Conservation (phyloP, 345 rosid genomes). For the Gossypium bickii region DNA sequence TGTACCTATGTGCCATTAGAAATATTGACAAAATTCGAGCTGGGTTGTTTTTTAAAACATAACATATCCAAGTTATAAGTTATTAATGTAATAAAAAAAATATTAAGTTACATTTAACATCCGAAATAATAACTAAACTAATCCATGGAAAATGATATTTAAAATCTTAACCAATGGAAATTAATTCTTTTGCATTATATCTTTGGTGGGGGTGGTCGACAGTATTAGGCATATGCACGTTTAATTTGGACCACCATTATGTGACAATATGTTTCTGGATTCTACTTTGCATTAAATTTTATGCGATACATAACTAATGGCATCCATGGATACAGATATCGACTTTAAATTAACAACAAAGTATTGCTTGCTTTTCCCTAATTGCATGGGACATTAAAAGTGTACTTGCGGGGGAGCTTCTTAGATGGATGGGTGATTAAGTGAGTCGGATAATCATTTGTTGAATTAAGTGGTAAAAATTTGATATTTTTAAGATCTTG, state of each 20-base stretch:
- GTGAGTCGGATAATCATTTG: too few species aligned
- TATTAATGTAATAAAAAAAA: too few species aligned
- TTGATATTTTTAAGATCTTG: too few species aligned
- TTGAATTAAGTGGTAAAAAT: too few species aligned
- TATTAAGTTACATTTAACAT: too few species aligned
- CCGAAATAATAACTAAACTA: too few species aligned
- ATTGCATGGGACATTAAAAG: neutral
- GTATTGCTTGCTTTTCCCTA: neutral
- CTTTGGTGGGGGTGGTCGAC: slow-evolving; percentile 12
- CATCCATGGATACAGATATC: neutral
- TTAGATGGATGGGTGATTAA: neutral
- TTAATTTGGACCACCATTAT: slow-evolving; percentile 5
- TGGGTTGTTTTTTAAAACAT: too few species aligned
- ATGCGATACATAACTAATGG: neutral
- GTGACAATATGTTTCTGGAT: neutral
- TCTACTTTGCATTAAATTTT: neutral
- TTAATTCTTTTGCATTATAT: neutral
- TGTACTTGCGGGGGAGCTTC: neutral
- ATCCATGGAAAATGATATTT: neutral
- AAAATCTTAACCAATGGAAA: neutral
- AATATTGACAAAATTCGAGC: too few species aligned
- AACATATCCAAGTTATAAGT: too few species aligned
- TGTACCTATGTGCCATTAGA: too few species aligned
- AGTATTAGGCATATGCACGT: slow-evolving; percentile 4
- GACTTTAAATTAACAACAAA: neutral